Percentiles rank a stretch among this genome's conserved stretches.
Conservation (phyloP, 1,284 basidiomycete genomes). For the Wallemia ichthyophaga region DNA sequence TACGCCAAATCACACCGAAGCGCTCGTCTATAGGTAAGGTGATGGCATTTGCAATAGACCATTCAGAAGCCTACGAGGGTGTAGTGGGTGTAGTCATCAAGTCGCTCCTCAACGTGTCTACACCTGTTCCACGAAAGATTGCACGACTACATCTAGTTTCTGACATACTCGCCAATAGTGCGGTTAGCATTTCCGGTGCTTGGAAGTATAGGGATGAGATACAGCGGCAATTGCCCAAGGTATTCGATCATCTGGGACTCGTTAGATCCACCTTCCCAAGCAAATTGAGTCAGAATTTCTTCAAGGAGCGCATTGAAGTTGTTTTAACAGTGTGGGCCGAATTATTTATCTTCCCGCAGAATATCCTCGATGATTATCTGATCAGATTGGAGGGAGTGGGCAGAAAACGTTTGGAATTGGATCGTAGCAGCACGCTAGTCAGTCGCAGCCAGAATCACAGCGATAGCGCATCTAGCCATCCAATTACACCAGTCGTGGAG, state of each 20-base stretch:
- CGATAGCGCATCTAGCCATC: neutral
- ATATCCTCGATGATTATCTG: slow-evolving; percentile 37
- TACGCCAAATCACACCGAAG: slow-evolving; percentile 54
- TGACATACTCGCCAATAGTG: slow-evolving; percentile 91
- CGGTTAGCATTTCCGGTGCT: slow-evolving; percentile 51
- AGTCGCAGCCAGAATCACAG: neutral
- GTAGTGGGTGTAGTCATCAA: slow-evolving; percentile 57
- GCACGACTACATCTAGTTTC: slow-evolving; percentile 81
- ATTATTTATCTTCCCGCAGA: slow-evolving; percentile 38
- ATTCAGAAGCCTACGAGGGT: slow-evolving; percentile 54
- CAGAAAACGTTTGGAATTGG: neutral
- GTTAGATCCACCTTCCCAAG: slow-evolving; percentile 78
- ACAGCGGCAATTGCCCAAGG: slow-evolving; percentile 49
- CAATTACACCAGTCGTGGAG: neutral
- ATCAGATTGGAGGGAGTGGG: slow-evolving; percentile 9
- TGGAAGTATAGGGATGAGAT: slow-evolving; percentile 87
- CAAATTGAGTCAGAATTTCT: slow-evolving; percentile 67
- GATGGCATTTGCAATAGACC: slow-evolving; percentile 83
- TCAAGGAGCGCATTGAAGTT: slow-evolving; percentile 57
- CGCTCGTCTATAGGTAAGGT: slow-evolving; percentile 70
- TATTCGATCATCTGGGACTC: slow-evolving; percentile 74
- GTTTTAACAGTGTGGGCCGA: slow-evolving; percentile 84
- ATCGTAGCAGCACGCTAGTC: neutral
- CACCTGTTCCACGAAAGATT: slow-evolving; percentile 80
- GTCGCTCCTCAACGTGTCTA: slow-evolving; percentile 51